A percentile compares a stretch with the other conserved stretches of the same genome.
These are phyloP conservation scores for Hygrocybe coccinea DNA, from an alignment of 768 basidiomycete species.

Conservation along the genomic window DNA sequence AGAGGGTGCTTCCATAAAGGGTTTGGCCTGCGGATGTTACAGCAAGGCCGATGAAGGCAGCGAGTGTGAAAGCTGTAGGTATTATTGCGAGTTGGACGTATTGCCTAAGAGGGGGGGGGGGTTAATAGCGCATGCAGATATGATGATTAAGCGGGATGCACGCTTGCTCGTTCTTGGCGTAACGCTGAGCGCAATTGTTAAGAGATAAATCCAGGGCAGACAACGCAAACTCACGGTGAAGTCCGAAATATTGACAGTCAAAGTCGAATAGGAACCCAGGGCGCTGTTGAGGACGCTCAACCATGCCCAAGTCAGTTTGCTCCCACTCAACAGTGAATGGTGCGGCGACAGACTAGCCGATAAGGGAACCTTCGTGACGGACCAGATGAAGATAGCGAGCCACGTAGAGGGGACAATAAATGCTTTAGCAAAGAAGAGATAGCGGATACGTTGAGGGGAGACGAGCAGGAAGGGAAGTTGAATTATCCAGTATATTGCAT, in stretches of 20 bases:
- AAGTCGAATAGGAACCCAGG: conserved; percentile 66
- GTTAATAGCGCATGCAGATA: not conserved
- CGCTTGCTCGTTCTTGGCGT: conserved; percentile 65
- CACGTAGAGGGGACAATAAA: conserved; percentile 61
- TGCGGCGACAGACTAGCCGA: conserved; percentile 53
- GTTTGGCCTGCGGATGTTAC: conserved; percentile 71
- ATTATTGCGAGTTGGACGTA: conserved; percentile 72
- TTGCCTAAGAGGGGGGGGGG: conserved; percentile 42
- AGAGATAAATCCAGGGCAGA: not conserved
- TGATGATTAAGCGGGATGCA: conserved; percentile 27
- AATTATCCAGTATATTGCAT: conserved; percentile 72
- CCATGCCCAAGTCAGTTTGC: conserved; percentile 71
- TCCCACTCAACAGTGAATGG: conserved; percentile 48
- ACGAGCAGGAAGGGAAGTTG: conserved; percentile 73
- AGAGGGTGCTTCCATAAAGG: conserved; percentile 59
- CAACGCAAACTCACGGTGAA: conserved; percentile 47
- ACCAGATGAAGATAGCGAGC: conserved; percentile 75
- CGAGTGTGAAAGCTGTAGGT: conserved; percentile 69
- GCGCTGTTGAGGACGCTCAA: conserved; percentile 71
- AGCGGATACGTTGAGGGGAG: conserved; percentile 72
- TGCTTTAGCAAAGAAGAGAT: conserved; percentile 68
- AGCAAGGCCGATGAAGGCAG: conserved; percentile 74
- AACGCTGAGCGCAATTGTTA: conserved; percentile 42
- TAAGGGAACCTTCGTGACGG: conserved; percentile 62
- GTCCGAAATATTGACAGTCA: conserved; percentile 80